A percentile compares a stretch with the other conserved stretches of the same genome.
These are phyloP conservation scores for Wallemia mellicola DNA, from an alignment of 1,284 basidiomycete species.

Conservation along the genomic window DNA sequence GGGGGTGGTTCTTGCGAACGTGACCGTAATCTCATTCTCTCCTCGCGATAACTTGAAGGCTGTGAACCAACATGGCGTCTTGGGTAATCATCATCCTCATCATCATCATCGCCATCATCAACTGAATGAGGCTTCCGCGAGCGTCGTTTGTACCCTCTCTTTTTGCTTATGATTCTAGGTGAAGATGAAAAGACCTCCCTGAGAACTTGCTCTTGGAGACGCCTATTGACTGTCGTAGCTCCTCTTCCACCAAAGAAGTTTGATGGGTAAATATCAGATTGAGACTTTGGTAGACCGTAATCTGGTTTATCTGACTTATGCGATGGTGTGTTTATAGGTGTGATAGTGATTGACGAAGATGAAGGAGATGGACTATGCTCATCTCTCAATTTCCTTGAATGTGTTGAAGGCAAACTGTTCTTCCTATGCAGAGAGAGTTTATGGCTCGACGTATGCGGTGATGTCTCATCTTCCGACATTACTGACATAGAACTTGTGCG, in stretches of 20 bases:
- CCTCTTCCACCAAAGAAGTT: slow-evolving; percentile 53
- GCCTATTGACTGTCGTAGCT: slow-evolving; percentile 68
- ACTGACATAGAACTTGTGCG: neutral
- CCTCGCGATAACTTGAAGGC: neutral
- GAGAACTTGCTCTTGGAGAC: slow-evolving; percentile 75
- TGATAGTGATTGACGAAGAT: slow-evolving; percentile 1
- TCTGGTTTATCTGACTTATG: neutral
- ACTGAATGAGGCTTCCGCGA: slow-evolving; percentile 20
- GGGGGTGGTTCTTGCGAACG: neutral
- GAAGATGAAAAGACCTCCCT: slow-evolving; percentile 32
- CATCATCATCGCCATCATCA: slow-evolving; percentile 6
- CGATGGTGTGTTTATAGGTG: neutral
- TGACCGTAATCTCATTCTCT: neutral
- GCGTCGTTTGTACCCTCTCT: slow-evolving; percentile 2
- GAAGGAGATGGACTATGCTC: neutral
- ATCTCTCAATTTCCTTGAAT: neutral
- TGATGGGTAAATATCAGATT: neutral
- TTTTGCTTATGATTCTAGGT: slow-evolving; percentile 4
- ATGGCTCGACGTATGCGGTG: neutral
- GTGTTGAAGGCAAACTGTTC: neutral
- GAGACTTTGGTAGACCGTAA: neutral
- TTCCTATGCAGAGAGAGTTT: neutral
- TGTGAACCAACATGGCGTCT: neutral
- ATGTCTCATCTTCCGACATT: neutral
- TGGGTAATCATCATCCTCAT: neutral